A percentile compares a stretch with the other conserved stretches of the same genome.
These are phyloP conservation scores for Globisporangium parvum DNA, from an alignment of 352 stramenopile species.

Conservation along the genomic window DNA sequence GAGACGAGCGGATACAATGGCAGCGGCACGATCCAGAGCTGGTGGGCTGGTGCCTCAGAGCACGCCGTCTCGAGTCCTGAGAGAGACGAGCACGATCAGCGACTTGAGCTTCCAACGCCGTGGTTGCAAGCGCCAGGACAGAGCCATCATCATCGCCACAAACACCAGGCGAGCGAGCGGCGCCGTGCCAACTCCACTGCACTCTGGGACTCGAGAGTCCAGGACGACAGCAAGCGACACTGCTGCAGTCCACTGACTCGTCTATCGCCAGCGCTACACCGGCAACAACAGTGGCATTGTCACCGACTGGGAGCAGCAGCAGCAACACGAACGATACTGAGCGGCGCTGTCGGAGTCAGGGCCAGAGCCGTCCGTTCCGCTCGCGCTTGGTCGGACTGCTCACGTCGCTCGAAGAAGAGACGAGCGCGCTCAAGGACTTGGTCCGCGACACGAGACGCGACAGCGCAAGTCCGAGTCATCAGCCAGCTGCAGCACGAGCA, in stretches of 20 bases:
- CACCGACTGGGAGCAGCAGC: background rate
- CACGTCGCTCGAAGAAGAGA: conserved; percentile 66
- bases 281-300: too few species aligned
- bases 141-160: background rate
- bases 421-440: conserved; percentile 35
- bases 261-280: background rate
- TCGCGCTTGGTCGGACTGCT: conserved; percentile 54
- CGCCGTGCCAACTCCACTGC: conserved; percentile 2
- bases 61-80: background rate
- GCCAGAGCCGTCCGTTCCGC: conserved; percentile 35
- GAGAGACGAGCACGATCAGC: conserved; percentile 16
- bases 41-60: conserved; percentile 34
- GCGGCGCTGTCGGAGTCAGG: conserved; percentile 12
- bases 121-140: background rate
- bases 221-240: too few species aligned
- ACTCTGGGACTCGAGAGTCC: too few species aligned
- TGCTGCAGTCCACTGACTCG: background rate
- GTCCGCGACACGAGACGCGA: conserved; percentile 6
- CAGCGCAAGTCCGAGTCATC: background rate
- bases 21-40: conserved; percentile 41
- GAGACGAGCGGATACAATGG: too few species aligned
- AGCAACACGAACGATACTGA: background rate
- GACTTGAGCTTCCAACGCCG: background rate
- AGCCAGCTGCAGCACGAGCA: background rate
- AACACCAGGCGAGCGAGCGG: background rate